Evolutionary conservation across 2,329 filamentous ascomycete species (phyloP), one percentile per base, ranked within the genome.

Genomic region (Calonectria pteridis): DNA sequence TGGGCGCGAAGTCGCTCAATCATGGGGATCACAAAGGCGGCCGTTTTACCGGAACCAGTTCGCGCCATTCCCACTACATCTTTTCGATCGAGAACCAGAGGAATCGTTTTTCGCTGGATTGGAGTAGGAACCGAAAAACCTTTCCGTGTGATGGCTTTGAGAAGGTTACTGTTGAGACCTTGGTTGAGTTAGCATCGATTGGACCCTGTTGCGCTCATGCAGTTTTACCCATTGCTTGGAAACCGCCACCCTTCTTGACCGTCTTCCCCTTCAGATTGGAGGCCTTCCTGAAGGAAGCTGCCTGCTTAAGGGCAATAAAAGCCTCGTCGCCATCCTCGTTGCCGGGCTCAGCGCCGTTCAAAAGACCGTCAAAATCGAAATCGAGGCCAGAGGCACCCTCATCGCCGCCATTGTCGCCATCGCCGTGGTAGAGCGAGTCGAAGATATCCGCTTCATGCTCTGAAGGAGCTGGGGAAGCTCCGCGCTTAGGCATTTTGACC

Each of bases 11-110:
- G 88, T 77, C 93, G 94, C 87, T 99, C 95, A 74, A 99, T 95
- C 96, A 99, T 98, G 53, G 97, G 97, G 77, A 99, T 97, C 31
- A 98, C 95, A 84, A 99, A 99, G 28, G 97, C 97, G 1, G 96
- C 97, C 1, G 97, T 99, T 88, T 99, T 99, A 87, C 97, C 97
- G 26, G 96, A 98, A 83, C 97, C 97, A n/a, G 97, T 99, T 77
- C 97, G 91, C 10, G 97, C 97, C 97, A 99, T 99, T 77, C 96
- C 97, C 29, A 99, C 96, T n/a, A 98, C 94, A 89, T 99, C 97
- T 85, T 95, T 94, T 68, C 94, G 91, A 75, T 97, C 94, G 79
- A 98, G 88, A 69, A 99, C 92, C 69, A 98, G 88, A 5, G 97
- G 97, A 62, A 99, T 98, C 2, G 97, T 95, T 85, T 98, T 98